Evolutionary conservation across 1,139 yeast genomes (phyloP).

Genomic region (Kodamaea sp.): DNA sequence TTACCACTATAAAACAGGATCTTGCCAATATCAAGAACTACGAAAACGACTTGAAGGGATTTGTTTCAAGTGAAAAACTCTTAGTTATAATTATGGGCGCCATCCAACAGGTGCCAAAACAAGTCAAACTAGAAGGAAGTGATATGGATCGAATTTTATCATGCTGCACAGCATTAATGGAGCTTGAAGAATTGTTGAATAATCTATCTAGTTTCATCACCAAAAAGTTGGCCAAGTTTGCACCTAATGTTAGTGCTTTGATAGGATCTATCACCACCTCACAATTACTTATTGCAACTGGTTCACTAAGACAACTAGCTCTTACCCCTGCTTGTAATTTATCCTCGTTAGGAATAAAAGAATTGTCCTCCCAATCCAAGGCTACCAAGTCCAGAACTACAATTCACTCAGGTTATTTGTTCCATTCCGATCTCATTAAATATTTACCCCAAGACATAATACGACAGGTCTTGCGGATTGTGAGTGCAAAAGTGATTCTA

Average conservation of each 20-base stretch:
- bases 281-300: slow-evolving; percentile 67
- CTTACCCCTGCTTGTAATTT: slow-evolving; percentile 81
- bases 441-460: slow-evolving; percentile 58
- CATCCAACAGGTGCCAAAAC: slow-evolving; percentile 31
- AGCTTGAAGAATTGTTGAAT: slow-evolving; percentile 44
- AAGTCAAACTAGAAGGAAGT: slow-evolving; percentile 4
- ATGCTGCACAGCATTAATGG: slow-evolving; percentile 51
- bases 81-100: slow-evolving; percentile 78
- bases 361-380: slow-evolving; percentile 39
- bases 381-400: slow-evolving; percentile 22
- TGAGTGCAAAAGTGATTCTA: slow-evolving; percentile 76
- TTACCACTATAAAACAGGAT: slow-evolving; percentile 54
- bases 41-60: slow-evolving; percentile 37
- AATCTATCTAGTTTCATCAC: slow-evolving; percentile 59
- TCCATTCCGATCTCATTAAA: slow-evolving; percentile 53
- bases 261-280: slow-evolving; percentile 77
- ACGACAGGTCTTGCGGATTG: slow-evolving; percentile 72
- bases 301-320: slow-evolving; percentile 71
- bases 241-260: slow-evolving; percentile 79
- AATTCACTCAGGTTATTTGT: slow-evolving; percentile 67
- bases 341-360: slow-evolving; percentile 72
- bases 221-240: slow-evolving; percentile 54
- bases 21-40: slow-evolving; percentile 33
- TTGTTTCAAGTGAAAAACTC: slow-evolving; percentile 63
- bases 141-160: slow-evolving; percentile 36